phyloP scores from a whole-genome alignment of 2,329 filamentous ascomycete genomes.

The Lithohypha guttulata region DNA sequence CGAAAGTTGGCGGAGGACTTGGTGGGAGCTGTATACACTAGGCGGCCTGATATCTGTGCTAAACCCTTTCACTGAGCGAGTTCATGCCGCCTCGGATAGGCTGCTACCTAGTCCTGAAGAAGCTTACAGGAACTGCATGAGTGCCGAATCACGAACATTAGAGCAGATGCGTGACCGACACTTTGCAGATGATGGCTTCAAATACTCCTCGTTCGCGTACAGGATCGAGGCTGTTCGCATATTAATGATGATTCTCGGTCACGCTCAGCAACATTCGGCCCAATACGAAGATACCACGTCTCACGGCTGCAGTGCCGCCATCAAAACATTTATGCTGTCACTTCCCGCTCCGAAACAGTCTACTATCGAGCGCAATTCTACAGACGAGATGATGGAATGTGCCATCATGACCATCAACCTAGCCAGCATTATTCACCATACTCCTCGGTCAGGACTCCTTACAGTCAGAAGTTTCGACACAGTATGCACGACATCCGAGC shows the following conservation, averaged over 20 bases:
- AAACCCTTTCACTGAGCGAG: conserved; percentile 39
- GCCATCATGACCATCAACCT: conserved; percentile 31
- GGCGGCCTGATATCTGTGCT: conserved; percentile 70
- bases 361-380: conserved; percentile 14
- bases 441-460: conserved; percentile 66
- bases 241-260: conserved; percentile 59
- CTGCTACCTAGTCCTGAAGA: conserved; percentile 71
- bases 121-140: conserved; percentile 45
- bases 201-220: conserved; percentile 77
- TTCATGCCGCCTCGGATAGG: conserved; percentile 59
- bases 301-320: conserved; percentile 1
- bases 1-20: conserved; percentile 78
- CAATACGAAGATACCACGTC: not conserved
- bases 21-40: conserved; percentile 78
- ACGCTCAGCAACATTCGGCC: conserved; percentile 12
- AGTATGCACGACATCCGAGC: conserved; percentile 15
- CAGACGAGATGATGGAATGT: conserved; percentile 54
- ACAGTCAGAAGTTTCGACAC: conserved; percentile 34
- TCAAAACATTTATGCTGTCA: conserved; percentile 5
- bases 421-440: conserved; percentile 62
- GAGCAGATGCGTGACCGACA: conserved; percentile 46
- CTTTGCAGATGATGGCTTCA: conserved; percentile 58
- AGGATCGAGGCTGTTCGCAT: conserved; percentile 72
- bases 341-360: not conserved
- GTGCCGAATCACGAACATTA: conserved; percentile 28